Base-by-base conservation (phyloP, 352 stramenopile species). In the Lagenidium giganteum region DNA sequence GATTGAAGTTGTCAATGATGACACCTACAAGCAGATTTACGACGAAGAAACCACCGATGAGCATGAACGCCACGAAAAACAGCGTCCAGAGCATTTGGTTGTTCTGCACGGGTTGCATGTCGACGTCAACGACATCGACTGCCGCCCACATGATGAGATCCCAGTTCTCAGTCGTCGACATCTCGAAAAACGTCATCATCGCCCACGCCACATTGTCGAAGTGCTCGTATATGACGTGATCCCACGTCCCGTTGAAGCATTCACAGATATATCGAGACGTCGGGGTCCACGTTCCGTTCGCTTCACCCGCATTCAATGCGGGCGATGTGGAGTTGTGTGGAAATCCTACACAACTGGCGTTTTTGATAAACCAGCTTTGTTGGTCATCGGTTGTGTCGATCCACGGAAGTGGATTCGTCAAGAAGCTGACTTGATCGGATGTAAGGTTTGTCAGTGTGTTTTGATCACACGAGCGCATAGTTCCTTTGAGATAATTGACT, bases 11-110 rank as follows among this genome's bases (percentile, higher is more conserved):
- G 31, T 96, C 87, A 31, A 96, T 92, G 16, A 96, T 76, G 17
- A 96, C 87, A 25, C 87, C 91, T 9, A 96, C 82, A 49, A 97
- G 97, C 1, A 97, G 64, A 23, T 97, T 84, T 60, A 97, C 86
- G 4, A 96, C 70, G 50, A 97, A 96, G 45, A 96, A 97, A 3
- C 73, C 78, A 5, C 87, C 86, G 11, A 96, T 51, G 8, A 97
- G 38, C 26, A 96, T 90, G 61, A 96, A 97, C 8, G 72, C 41
- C 24, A 96, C 71, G 45, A 95, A 97, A 55, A 96, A 96, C 21
- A 91, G 57, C 4, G 67, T 58, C 75, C 83, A 94, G 2, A 54
- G 37, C 26, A 77, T 58, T 27, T 71, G 73, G 42, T 86, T 57
- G 57, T 96, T 91, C 20, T 43, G 55, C 9, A 95, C 76, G 11